A percentile compares a stretch with the other conserved stretches of the same genome.
phyloP scores from a whole-genome alignment of 1,284 basidiomycete genomes.

The Irpex rosettiformis region DNA sequence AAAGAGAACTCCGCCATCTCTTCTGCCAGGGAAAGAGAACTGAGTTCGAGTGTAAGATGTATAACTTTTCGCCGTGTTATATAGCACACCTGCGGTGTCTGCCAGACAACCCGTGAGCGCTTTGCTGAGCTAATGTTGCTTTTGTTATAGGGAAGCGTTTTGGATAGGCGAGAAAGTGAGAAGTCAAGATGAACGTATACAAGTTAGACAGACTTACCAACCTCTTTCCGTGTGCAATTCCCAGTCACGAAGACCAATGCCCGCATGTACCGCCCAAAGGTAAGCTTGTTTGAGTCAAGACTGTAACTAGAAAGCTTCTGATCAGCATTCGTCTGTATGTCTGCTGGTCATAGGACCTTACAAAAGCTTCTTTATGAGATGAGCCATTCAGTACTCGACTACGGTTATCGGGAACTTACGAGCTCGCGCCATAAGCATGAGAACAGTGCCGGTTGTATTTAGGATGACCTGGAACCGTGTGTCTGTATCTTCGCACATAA shows the following conservation, averaged over 20 bases:
- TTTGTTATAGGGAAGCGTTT: background rate
- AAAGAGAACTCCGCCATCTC: background rate
- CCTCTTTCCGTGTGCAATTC: background rate
- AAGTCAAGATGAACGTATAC: background rate
- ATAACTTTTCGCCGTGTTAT: background rate
- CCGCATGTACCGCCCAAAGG: background rate
- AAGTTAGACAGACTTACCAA: background rate
- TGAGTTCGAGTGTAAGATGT: background rate
- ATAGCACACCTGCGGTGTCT: background rate
- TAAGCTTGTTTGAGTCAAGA: background rate
- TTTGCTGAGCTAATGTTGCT: background rate
- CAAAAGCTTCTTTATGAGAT: background rate
- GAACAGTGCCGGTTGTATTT: background rate
- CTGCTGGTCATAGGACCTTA: background rate
- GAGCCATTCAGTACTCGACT: background rate
- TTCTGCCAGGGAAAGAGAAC: background rate
- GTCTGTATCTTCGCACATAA: too few relatives aligned
- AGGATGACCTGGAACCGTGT: too few relatives aligned
- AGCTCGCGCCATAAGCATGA: background rate
- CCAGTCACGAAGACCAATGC: background rate
- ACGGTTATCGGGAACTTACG: background rate
- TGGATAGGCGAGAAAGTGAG: background rate
- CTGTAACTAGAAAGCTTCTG: background rate
- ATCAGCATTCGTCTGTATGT: background rate
- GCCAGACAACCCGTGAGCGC: background rate